phyloP scores from a whole-genome alignment of 2,329 filamentous ascomycete genomes.

The Hymenoscyphus repandus region DNA sequence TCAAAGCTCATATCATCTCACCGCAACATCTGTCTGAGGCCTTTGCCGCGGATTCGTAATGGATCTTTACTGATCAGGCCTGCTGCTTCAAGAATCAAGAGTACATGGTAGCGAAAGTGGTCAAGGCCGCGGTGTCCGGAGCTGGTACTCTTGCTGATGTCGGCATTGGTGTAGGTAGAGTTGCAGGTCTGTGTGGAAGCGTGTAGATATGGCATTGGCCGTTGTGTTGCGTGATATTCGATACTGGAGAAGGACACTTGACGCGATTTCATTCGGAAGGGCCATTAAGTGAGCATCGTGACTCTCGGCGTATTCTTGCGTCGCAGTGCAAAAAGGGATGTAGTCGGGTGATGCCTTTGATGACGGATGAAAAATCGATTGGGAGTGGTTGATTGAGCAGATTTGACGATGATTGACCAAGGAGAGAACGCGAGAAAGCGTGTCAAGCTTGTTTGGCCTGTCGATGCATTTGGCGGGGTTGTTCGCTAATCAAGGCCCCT shows the following conservation, averaged over 20 bases:
- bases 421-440: too few relatives aligned
- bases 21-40: slow-evolving; percentile 1
- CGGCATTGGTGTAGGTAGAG: neutral
- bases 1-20: slow-evolving; percentile 7
- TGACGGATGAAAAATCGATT: neutral
- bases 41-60: neutral
- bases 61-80: neutral
- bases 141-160: neutral
- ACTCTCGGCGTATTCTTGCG: neutral
- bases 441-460: too few relatives aligned
- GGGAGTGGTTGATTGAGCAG: neutral
- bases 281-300: too few relatives aligned
- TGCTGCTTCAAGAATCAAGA: neutral
- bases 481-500: neutral
- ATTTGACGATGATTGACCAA: too few relatives aligned
- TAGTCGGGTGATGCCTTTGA: slow-evolving; percentile 11
- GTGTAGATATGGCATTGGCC: neutral
- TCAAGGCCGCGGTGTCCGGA: neutral
- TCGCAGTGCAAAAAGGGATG: neutral
- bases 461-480: neutral
- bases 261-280: too few relatives aligned
- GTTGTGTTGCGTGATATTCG: slow-evolving; percentile 6
- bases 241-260: neutral
- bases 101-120: neutral
- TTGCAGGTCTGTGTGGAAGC: neutral